phyloP scores from a whole-genome alignment of 257 asterid species.

The Fraxinus excelsior region DNA sequence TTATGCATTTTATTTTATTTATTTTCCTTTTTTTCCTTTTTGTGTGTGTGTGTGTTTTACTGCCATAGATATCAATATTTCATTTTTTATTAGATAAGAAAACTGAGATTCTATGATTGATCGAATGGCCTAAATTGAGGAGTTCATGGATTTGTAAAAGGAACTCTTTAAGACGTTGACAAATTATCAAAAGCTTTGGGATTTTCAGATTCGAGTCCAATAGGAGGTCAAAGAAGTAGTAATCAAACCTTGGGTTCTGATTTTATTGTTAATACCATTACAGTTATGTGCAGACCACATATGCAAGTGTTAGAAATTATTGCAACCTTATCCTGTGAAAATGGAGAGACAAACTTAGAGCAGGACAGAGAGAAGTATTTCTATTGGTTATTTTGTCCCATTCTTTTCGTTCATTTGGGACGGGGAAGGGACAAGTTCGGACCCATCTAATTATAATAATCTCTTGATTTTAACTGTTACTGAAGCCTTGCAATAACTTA shows the following conservation, averaged over 20 bases:
- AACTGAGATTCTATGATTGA: background rate
- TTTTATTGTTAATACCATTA: background rate
- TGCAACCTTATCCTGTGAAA: background rate
- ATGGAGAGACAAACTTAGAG: background rate
- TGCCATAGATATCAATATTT: background rate
- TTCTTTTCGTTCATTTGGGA: background rate
- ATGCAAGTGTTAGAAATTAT: background rate
- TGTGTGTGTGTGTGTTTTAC: background rate
- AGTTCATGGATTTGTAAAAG: background rate
- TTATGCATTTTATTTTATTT: too few relatives aligned
- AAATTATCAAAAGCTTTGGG: background rate
- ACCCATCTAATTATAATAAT: background rate
- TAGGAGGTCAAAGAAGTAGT: too few relatives aligned
- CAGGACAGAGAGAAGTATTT: background rate
- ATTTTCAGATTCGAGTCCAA: background rate
- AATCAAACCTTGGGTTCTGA: background rate
- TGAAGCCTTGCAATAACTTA: slow-evolving; percentile 10
- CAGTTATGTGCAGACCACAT: background rate
- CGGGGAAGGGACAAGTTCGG: slow-evolving; percentile 1
- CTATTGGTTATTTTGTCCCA: background rate
- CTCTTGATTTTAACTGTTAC: slow-evolving; percentile 10
- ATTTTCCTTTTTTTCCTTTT: too few relatives aligned
- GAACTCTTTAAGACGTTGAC: background rate
- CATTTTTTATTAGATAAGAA: background rate
- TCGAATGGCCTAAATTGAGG: background rate